phyloP scores from a whole-genome alignment of 2,329 filamentous ascomycete species.

The Cladorrhinum sp. region DNA sequence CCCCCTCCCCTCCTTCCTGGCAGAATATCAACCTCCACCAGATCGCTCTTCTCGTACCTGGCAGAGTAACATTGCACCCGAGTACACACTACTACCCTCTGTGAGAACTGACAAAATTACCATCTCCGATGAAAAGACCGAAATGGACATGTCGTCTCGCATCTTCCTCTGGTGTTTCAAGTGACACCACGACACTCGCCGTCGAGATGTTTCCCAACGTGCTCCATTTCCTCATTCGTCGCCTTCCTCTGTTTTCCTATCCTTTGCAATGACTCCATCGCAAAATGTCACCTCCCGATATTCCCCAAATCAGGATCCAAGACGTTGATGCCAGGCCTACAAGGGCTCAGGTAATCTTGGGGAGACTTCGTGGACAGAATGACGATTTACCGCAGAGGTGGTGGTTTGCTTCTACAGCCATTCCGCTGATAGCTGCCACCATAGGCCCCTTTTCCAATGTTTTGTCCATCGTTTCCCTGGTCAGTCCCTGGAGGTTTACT shows the following conservation, averaged over 20 bases:
- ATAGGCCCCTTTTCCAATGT: constrained; percentile 70
- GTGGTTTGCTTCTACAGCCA: constrained; percentile 41
- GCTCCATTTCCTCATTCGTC: background rate
- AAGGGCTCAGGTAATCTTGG: background rate
- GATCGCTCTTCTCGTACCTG: background rate
- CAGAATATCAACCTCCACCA: background rate
- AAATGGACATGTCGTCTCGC: background rate
- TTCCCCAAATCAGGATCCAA: background rate
- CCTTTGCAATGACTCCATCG: background rate
- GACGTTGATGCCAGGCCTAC: background rate
- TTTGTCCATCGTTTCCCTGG: constrained; percentile 64
- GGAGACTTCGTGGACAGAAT: constrained; percentile 7
- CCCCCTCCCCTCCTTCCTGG: background rate
- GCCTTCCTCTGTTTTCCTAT: background rate
- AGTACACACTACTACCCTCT: background rate
- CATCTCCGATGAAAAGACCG: background rate
- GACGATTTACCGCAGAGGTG: constrained; percentile 26
- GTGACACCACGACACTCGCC: background rate
- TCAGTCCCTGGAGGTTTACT: constrained; percentile 59
- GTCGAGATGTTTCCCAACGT: background rate
- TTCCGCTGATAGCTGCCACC: constrained; percentile 63
- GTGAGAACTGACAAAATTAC: background rate
- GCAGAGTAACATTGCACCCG: background rate
- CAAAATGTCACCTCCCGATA: background rate
- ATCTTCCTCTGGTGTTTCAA: background rate